These are phyloP conservation scores for Phialemoniopsis sp. DNA, from an alignment of 2,329 filamentous ascomycete genomes.

Conservation along the genomic window DNA sequence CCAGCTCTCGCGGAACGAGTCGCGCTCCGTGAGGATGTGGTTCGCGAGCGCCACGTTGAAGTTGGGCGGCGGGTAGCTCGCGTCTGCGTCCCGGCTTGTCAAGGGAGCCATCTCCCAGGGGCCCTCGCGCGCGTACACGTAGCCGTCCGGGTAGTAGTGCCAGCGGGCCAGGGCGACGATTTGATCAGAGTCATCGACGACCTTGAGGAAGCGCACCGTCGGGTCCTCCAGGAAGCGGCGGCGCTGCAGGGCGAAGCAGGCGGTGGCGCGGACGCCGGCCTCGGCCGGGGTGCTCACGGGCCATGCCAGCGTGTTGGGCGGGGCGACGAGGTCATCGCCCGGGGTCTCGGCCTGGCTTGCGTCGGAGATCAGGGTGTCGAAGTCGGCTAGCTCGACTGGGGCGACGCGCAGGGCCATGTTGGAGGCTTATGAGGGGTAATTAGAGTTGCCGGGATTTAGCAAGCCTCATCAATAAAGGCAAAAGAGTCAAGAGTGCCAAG, in stretches of 20 bases:
- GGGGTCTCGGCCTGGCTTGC: no score
- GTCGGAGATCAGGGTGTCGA: no score
- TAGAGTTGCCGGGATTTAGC: no score
- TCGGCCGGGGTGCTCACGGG: conserved; percentile 8
- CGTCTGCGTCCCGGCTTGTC: neutral
- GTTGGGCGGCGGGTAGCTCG: conserved; percentile 2
- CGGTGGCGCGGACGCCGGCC: neutral
- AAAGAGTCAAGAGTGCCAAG: no score
- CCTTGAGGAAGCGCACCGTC: conserved; percentile 10
- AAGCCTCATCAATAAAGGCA: no score
- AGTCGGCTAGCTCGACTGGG: no score
- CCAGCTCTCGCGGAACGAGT: conserved; percentile 10
- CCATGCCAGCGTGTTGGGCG: conserved; percentile 4
- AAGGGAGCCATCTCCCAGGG: conserved; percentile 9
- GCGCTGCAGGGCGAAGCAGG: conserved; percentile 10
- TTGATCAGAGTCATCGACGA: conserved; percentile 6
- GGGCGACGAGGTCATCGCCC: neutral
- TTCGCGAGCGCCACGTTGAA: conserved; percentile 12
- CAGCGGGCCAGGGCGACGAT: conserved; percentile 13
- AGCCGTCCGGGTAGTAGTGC: conserved; percentile 12
- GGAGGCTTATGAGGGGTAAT: no score
- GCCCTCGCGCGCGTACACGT: conserved; percentile 5
- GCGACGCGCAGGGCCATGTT: no score
- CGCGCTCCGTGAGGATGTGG: conserved; percentile 9
- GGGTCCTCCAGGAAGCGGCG: conserved; percentile 8